Evolutionary conservation across 2,329 filamentous ascomycete species (phyloP).

Genomic region (Escovopsis sp.): DNA sequence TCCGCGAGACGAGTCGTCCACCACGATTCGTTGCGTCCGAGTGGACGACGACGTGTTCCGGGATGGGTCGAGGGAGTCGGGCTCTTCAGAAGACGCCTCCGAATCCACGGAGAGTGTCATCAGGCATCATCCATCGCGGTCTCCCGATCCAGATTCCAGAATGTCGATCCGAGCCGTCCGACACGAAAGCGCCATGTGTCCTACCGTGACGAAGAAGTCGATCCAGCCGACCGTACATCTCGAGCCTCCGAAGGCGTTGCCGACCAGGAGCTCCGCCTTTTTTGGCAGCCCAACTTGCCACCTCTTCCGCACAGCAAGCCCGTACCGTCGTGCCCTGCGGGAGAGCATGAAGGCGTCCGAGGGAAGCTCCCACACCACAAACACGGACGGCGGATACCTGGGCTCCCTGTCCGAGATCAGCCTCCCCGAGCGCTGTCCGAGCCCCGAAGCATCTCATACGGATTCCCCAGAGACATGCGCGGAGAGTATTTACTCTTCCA

Average conservation of each 20-base stretch:
- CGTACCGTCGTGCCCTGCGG: constrained; percentile 36
- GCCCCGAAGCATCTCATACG: constrained; percentile 23
- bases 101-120: not conserved
- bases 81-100: not conserved
- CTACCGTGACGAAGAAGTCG: too few species aligned
- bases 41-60: constrained; percentile 19
- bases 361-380: constrained; percentile 10
- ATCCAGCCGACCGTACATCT: constrained; percentile 4
- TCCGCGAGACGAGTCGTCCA: constrained; percentile 5
- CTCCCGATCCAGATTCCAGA: too few species aligned
- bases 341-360: constrained; percentile 27
- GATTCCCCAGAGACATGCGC: constrained; percentile 24
- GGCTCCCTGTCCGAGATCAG: constrained; percentile 24
- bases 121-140: too few species aligned
- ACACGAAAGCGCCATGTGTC: too few species aligned
- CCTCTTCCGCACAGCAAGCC: constrained; percentile 38
- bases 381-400: constrained; percentile 21
- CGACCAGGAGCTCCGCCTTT: constrained; percentile 31
- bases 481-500: constrained; percentile 34
- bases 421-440: constrained; percentile 24
- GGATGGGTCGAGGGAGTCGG: constrained; percentile 1
- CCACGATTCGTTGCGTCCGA: constrained; percentile 19
- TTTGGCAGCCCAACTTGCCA: constrained; percentile 36
- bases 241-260: constrained; percentile 15
- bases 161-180: too few species aligned